Conservation (phyloP, 1,284 basidiomycete genomes). For the Sporisorium scitamineum region DNA sequence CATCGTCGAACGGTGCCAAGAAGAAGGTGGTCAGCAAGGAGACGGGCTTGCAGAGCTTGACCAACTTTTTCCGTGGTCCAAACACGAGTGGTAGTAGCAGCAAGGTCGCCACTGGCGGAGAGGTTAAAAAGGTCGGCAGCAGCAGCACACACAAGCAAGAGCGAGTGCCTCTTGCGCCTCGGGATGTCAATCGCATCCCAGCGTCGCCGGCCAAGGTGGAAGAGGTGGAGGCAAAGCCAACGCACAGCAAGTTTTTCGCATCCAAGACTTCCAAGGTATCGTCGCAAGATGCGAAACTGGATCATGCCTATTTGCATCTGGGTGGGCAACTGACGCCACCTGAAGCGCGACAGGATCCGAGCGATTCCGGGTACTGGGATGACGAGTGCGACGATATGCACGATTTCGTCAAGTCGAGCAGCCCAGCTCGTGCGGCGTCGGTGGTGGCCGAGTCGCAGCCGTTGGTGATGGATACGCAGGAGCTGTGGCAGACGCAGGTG, state of each 20-base stretch:
- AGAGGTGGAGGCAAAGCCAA: slow-evolving; percentile 8
- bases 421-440: slow-evolving; percentile 18
- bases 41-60: slow-evolving; percentile 44
- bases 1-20: slow-evolving; percentile 7
- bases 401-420: slow-evolving; percentile 40
- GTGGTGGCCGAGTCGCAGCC: slow-evolving; percentile 21
- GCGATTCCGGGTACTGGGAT: slow-evolving; percentile 44
- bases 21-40: slow-evolving; percentile 43
- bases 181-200: slow-evolving; percentile 23
- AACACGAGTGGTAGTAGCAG: not conserved
- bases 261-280: not conserved
- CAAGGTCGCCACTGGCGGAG: not conserved
- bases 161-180: slow-evolving; percentile 19
- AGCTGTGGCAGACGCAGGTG: slow-evolving; percentile 22
- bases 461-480: slow-evolving; percentile 38
- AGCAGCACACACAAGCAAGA: slow-evolving; percentile 3
- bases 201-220: not conserved
- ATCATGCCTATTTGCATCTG: slow-evolving; percentile 40
- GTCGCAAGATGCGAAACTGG: slow-evolving; percentile 9
- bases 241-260: slow-evolving; percentile 42
- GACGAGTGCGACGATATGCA: slow-evolving; percentile 45
- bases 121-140: not conserved
- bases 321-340: slow-evolving; percentile 36
- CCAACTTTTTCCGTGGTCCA: slow-evolving; percentile 30
- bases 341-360: slow-evolving; percentile 15